Evolutionary conservation across 73 alveolate species (phyloP).

Genomic region (Paramecium octaurelia): DNA sequence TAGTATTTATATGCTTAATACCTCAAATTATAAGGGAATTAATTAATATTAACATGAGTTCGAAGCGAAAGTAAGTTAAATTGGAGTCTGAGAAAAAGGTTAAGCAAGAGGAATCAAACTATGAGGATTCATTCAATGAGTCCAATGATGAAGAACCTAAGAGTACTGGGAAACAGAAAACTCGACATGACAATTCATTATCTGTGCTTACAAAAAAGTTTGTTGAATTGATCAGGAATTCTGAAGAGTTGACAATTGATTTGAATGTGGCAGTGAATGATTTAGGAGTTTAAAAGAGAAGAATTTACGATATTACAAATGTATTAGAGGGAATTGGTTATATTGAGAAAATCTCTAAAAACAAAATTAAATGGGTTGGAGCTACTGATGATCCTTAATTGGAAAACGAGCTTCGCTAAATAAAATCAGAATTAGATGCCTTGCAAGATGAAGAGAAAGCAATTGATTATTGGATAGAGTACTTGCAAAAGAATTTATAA

Average conservation of each 20-base stretch:
- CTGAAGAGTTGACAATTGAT: slow-evolving; percentile 63
- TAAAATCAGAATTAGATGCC: slow-evolving; percentile 54
- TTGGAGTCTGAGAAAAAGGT: not conserved
- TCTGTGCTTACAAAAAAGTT: slow-evolving; percentile 68
- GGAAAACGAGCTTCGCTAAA: slow-evolving; percentile 17
- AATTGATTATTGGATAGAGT: slow-evolving; percentile 68
- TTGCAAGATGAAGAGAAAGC: slow-evolving; percentile 58
- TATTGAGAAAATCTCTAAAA: slow-evolving; percentile 64
- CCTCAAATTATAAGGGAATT: not conserved
- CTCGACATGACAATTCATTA: slow-evolving; percentile 65
- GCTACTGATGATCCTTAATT: slow-evolving; percentile 58
- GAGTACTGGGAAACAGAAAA: slow-evolving; percentile 20
- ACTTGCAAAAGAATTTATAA: slow-evolving; percentile 48
- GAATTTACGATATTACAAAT: slow-evolving; percentile 71
- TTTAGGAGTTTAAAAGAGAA: slow-evolving; percentile 62
- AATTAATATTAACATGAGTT: not conserved
- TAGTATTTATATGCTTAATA: not conserved
- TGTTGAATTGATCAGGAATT: slow-evolving; percentile 62
- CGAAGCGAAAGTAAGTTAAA: slow-evolving; percentile 31
- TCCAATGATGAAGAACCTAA: not conserved
- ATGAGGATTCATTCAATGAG: not conserved
- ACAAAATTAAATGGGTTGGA: slow-evolving; percentile 69
- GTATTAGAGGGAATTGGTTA: slow-evolving; percentile 72
- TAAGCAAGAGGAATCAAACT: not conserved
- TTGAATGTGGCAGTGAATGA: slow-evolving; percentile 63